Base-by-base conservation (phyloP, 2,329 filamentous ascomycete genomes). In the Aspergillus piperis region DNA sequence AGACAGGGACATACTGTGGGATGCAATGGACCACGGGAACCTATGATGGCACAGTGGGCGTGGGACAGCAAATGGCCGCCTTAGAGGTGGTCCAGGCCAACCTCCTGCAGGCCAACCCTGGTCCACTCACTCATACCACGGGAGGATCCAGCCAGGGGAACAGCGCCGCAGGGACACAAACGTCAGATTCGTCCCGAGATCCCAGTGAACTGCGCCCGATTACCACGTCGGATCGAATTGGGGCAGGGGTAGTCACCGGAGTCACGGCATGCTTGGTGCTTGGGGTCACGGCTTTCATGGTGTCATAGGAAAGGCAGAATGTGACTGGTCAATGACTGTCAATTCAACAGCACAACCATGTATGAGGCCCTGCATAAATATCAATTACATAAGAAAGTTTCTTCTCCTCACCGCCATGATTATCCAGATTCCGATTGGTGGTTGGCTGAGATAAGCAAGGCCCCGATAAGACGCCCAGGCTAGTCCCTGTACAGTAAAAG, bases 51-150 rank as follows among this genome's bases (percentile, higher is more conserved):
- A 70, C 63, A 2, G 70, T 62, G 3, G 73, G 73, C n/a, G 72
- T 76, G 21, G 73, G 73, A n/a, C 71, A 76, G 61, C 74, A 76
- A 55, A 76, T 76, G 73, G 69, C 70, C 15, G 72, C 72, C 2
- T 55, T 76, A 69, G 86, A 90, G 67, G 81, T 88, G 6, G 82
- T 89, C 2, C 81, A 90, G 47, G 83, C 83, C 21, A 88, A 85
- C 25, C 61, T 75, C 30, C 68, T 78, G 21, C 77, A 77, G 27
- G 73, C 73, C 10, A 71, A 72, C 3, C 69, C 75, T 6, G 79
- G 78, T 5, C 77, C 77, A 0, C 70, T 78, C 15, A 79, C 77
- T 2, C 74, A 79, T 36, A 65, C 73, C 3, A 84, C 75, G 2
- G 87, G 87, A 51, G 87, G 87, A 8, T 88, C 80, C 6, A 84